Evolutionary conservation across 352 stramenopile genomes (phyloP), one percentile per base, ranked within the genome.

Genomic region (Pythium myriotylum): DNA sequence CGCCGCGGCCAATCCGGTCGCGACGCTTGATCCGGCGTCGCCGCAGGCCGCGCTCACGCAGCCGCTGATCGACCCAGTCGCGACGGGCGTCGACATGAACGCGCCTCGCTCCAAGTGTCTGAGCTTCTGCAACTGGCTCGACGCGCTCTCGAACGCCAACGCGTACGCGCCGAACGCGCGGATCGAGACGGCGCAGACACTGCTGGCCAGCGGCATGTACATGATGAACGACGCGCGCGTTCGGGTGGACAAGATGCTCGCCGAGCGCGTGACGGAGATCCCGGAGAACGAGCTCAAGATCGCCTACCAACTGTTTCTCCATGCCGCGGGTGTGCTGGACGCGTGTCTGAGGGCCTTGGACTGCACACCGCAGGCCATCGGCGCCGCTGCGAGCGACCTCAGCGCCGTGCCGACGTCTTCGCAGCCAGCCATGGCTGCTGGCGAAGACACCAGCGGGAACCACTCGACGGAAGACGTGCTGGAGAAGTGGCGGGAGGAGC

Each of bases 211-310:
- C 27, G 79, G 77, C 0, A 41, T 84, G 4, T 47, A 73, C 27
- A 65, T 88, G 68, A 71, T 88, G 65, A 66, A 69, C 47, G 55
- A 77, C 22, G 75, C 77, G 22, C 67, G 69, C 20, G 50, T 68
- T 2, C 76, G 84, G 49, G 65, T 86, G 48, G 79, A 87, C 55
- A 48, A 29, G 13, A 67, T 82, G 42, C 58, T 86, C 16, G 47
- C 62, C 22, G 55, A 74, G 20, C 68, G 74, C 32, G 56, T 81
- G 17, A 65, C 59, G 37, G 77, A 86, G 46, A 72, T 83, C 37
- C 60, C 80, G 47, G 81, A 91, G 52, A 74, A 72, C 52, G 69
- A 89, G 54, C 70, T 91, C 32, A 91, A 91, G 59, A 65, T 86
- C 59, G 79, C 72, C 54, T 88, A 91, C 49, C 80, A 91, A 54